Base-by-base conservation (phyloP, 2,329 filamentous ascomycete genomes). In the Epichloe coenophiala region DNA sequence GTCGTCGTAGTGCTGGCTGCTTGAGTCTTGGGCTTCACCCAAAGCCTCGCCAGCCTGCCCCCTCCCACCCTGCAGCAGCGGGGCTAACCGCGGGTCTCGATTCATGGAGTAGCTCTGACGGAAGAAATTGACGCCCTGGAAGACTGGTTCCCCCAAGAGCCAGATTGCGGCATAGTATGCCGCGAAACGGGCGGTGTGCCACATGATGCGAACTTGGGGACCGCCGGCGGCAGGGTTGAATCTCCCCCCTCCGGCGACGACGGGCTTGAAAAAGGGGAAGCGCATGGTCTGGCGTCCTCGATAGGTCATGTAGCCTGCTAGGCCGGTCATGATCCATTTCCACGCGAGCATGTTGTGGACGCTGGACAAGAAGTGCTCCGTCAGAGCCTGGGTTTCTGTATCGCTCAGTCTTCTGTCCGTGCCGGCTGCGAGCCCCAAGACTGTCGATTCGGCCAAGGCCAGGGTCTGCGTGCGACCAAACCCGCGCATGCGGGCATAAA, bases 251-350 rank as follows among this genome's bases (percentile, higher is more conserved):
- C 41, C 45, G 42, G 38, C 52, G 35, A 59, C 56, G 43, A 65
- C 63, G 2, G 69, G 68, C 38, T 58, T 61, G 57, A 63, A 68
- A 40, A 73, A 62, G 15, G 70, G 69, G 55, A 74, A 73, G 5
- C 61, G 63, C 56, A 66, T 70, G 3, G 58, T 65, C 19, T 55
- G 55, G 40, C 65, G 62, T 4, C 61, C 60, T 9, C 56, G 52
- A 36, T 58, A 63, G 1, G 66, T 52, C 47, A 65, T 33, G 43
- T 52, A 56, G 3, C 48, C 51, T 5, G 65, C 60, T 1, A 62
- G 13, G 17, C 51, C 57, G 0, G 59, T 52, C 21, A 63, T 53
- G 17, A 63, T 59, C 52, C 59, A 55, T 48, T 60, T 58, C 56
- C 61, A 65, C 12, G 60, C 51, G 6, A 62, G 51, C n/a, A 63